A percentile compares a stretch with the other conserved stretches of the same genome.
Evolutionary conservation across 257 asterid genomes (phyloP).

Genomic region (Solanum tarapatanum): DNA sequence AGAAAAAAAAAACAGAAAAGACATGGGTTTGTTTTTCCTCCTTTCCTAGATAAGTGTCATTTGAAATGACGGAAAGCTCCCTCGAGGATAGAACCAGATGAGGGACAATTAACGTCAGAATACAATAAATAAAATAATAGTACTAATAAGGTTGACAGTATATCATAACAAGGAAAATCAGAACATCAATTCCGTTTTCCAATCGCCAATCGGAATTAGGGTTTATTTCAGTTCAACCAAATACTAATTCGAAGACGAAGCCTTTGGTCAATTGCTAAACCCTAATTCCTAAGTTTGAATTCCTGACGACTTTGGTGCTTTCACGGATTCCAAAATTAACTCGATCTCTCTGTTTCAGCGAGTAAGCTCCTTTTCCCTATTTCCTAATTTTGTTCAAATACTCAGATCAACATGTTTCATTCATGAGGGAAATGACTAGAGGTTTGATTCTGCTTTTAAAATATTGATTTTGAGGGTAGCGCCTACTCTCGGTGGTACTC

Average conservation of each 20-base stretch:
- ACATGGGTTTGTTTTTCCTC: not conserved
- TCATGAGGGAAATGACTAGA: not conserved
- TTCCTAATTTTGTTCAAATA: not conserved
- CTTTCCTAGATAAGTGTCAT: not conserved
- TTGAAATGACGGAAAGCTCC: not conserved
- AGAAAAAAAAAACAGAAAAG: not conserved
- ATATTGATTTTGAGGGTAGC: not conserved
- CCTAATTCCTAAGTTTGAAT: not conserved
- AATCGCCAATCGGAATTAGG: constrained; percentile 1
- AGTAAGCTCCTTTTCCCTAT: not conserved
- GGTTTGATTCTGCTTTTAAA: not conserved
- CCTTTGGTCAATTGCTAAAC: not conserved
- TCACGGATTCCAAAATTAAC: not conserved
- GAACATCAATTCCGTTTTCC: not conserved
- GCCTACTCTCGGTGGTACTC: not conserved
- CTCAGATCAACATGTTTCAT: not conserved
- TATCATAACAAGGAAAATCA: not conserved
- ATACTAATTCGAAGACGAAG: not conserved
- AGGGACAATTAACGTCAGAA: not conserved
- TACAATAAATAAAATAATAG: not conserved
- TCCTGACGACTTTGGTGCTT: not conserved
- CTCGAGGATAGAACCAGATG: not conserved
- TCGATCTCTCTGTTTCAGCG: not conserved
- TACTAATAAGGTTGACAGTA: not conserved
- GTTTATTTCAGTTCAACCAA: not conserved